Evolutionary conservation across 2,329 filamentous ascomycete genomes (phyloP), one percentile per base, ranked within the genome.

Genomic region (Clonostachys solani): DNA sequence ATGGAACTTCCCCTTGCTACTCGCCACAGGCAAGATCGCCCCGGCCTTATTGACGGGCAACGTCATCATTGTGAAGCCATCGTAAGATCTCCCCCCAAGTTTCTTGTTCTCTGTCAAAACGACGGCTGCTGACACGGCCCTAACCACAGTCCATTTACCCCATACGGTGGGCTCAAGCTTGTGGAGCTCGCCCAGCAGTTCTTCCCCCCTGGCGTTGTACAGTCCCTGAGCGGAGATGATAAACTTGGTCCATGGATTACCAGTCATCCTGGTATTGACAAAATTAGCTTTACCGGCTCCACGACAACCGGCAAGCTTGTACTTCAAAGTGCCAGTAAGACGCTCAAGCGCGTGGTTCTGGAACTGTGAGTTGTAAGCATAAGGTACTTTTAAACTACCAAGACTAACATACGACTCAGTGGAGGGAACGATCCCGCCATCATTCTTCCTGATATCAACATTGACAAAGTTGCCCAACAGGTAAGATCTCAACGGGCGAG

Each of bases 281-380:
- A 82, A 69, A 76, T 86, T 62, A 73, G 68, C 55, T 86, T 86
- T 63, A 85, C 82, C 1, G 81, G 82, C 7, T 82, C 77, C 15
- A 77, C 70, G 36, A 67, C 69, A 1, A 83, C 77, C 0, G 81
- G 81, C 16, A 83, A 81, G 66, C 75, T 72, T 59, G 74, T 85
- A 52, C 46, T 46, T 9, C 33, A 43, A 17, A 50, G 49, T 37
- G 45, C 43, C 35, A 40, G 43, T 8, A 43, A 41, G 18, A 48
- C 49, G 10, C 35, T 50, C 10, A 50, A 50, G 37, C 36, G 49
- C 12, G 45, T 40, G 6, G 40, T 48, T 13, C 46, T 50, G 18
- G 49, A 50, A 41, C 43, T 50, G 15, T 29, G 6, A 29, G 23
- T 29, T 29, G 3, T 10, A 29, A 29, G 8, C 9, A 10, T 10